Evolutionary conservation across 805 yeast species (phyloP).

Genomic region (Starmera amethionina): DNA sequence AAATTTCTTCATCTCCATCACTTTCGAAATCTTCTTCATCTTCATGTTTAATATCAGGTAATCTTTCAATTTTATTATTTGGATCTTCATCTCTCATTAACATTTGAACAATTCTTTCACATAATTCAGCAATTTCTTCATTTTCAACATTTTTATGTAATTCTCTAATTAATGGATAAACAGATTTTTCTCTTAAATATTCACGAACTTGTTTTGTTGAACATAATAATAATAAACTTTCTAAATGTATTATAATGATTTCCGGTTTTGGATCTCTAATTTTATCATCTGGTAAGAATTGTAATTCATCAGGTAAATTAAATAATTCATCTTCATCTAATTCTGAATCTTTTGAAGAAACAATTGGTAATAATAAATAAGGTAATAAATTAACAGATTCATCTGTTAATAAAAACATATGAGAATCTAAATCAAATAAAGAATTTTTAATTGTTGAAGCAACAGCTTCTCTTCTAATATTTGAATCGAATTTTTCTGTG

Average conservation of each 20-base stretch:
- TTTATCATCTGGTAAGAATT: constrained; percentile 67
- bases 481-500: constrained; percentile 71
- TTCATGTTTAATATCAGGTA: constrained; percentile 35
- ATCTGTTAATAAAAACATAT: constrained; percentile 48
- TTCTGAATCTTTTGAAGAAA: constrained; percentile 60
- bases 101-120: constrained; percentile 83
- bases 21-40: constrained; percentile 28
- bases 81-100: constrained; percentile 84
- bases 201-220: constrained; percentile 71
- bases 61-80: constrained; percentile 35
- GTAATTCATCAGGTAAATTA: constrained; percentile 82
- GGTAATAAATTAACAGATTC: constrained; percentile 67
- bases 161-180: constrained; percentile 81
- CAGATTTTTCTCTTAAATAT: constrained; percentile 66
- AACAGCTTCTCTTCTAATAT: constrained; percentile 81
- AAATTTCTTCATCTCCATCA: constrained; percentile 21
- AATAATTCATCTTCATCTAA: constrained; percentile 79
- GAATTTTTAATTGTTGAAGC: constrained; percentile 89
- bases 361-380: constrained; percentile 70
- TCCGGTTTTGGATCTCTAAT: constrained; percentile 62
- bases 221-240: constrained; percentile 69
- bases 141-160: constrained; percentile 52
- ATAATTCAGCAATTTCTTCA: constrained; percentile 49
- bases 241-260: constrained; percentile 64
- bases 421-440: constrained; percentile 68